Conservation (phyloP, 768 basidiomycete species). For the Collybia sp. region DNA sequence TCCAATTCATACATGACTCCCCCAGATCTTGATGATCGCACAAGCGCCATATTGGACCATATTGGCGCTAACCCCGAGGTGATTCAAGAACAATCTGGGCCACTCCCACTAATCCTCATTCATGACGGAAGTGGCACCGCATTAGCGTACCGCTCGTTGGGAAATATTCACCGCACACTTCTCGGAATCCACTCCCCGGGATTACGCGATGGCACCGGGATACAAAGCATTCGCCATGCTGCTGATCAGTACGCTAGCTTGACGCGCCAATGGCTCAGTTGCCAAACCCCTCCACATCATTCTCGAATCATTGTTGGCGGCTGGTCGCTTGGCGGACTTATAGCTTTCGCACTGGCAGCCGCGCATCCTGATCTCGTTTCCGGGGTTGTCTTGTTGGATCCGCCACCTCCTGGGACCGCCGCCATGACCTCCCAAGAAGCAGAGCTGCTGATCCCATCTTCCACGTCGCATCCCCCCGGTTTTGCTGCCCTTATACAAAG, state of each 20-base stretch:
- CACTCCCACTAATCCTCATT: constrained; percentile 2
- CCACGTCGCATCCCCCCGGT: not conserved
- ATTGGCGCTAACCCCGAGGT: constrained; percentile 3
- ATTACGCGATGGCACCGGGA: not conserved
- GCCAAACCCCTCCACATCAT: not conserved
- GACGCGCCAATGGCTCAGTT: not conserved
- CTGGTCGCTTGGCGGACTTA: constrained; percentile 5
- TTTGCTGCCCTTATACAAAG: not conserved
- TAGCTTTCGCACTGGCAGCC: constrained; percentile 2
- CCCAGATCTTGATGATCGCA: not conserved
- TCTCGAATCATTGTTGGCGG: constrained; percentile 1
- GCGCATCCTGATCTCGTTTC: constrained; percentile 3
- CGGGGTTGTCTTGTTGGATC: constrained; percentile 1
- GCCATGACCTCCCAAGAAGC: constrained; percentile 1
- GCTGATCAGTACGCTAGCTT: not conserved
- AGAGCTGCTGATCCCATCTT: not conserved
- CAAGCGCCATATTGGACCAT: not conserved
- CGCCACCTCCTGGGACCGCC: constrained; percentile 1
- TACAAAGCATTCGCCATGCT: not conserved
- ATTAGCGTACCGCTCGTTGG: constrained; percentile 1
- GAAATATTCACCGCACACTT: constrained; percentile 1
- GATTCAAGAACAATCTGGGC: constrained; percentile 1
- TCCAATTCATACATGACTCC: not conserved
- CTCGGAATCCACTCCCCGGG: constrained; percentile 4
- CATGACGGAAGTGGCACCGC: constrained; percentile 4